phyloP scores from a whole-genome alignment of 129 eudicot genomes.

The carrot (Daucus carota) region DH1_v3.0 NC_030389.2:3433501-3434000 shows the following conservation, averaged over 20 bases:
- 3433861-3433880: not conserved
- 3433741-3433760: no score
- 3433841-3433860: not conserved
- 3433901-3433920: not conserved
- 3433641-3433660: no score
- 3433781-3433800: not conserved
- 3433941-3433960: not conserved
- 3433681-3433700: no score
- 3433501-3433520: not conserved
- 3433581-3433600: not conserved
- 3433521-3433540: not conserved
- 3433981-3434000: conserved; percentile 57
- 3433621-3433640: not conserved
- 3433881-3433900: not conserved
- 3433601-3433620: not conserved
- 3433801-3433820: not conserved
- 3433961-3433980: not conserved
- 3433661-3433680: not conserved
- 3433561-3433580: not conserved
- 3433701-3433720: no score
- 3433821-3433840: not conserved
- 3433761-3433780: not conserved
- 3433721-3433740: not conserved
- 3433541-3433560: not conserved
- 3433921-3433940: not conserved